Conservation (phyloP, 768 basidiomycete species). For the Agaricus blazei region DNA sequence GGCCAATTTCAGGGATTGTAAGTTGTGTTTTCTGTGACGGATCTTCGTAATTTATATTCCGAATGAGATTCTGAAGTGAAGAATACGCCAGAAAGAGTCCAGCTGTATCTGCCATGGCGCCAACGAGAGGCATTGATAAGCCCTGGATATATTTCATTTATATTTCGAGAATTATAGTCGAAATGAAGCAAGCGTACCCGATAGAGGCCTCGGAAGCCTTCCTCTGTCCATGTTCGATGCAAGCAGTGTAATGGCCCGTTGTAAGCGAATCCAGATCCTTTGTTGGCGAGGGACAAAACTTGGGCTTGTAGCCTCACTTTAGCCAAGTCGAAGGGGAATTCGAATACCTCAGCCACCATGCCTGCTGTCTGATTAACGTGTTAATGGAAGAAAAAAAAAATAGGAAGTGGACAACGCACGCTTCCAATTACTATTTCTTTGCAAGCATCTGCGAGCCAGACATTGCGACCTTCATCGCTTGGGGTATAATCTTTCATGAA, state of each 20-base stretch:
- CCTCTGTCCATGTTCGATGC: constrained; percentile 70
- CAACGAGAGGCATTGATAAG: constrained; percentile 87
- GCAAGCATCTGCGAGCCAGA: constrained; percentile 3
- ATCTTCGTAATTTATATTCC: constrained; percentile 30
- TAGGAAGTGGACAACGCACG: constrained; percentile 6
- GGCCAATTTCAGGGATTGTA: constrained; percentile 61
- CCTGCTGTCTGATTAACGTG: constrained; percentile 57
- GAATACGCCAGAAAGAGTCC: constrained; percentile 84
- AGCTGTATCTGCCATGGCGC: constrained; percentile 94
- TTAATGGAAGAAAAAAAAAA: not conserved
- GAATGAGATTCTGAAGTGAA: constrained; percentile 64
- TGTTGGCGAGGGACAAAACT: constrained; percentile 59
- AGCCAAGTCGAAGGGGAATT: constrained; percentile 90
- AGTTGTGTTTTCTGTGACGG: constrained; percentile 36
- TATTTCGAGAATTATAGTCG: not conserved
- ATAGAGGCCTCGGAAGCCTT: constrained; percentile 84
- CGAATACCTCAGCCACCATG: constrained; percentile 82
- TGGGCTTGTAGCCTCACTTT: constrained; percentile 91
- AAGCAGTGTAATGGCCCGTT: constrained; percentile 89
- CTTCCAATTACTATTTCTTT: constrained; percentile 16
- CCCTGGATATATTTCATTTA: constrained; percentile 45
- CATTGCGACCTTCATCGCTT: not conserved
- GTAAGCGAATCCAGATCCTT: constrained; percentile 34
- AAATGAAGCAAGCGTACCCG: constrained; percentile 47
- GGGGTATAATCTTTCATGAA: constrained; percentile 1